Conservation (phyloP, 2,329 filamentous ascomycete species). For the Metarhizium album region DNA sequence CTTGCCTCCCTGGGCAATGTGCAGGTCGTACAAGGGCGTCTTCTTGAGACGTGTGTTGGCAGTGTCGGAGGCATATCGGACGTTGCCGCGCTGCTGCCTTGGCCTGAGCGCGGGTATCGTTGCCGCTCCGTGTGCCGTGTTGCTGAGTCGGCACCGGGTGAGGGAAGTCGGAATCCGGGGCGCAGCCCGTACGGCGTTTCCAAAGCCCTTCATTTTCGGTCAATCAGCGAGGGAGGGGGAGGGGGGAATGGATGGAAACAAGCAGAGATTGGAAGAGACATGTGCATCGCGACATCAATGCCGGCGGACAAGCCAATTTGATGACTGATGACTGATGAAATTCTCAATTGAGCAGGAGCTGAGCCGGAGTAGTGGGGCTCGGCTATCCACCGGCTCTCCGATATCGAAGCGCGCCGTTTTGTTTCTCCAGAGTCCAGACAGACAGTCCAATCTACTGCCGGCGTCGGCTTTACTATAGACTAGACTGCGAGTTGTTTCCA, state of each 20-base stretch:
- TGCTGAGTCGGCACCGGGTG: background rate
- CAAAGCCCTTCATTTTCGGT: slow-evolving; percentile 21
- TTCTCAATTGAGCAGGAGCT: slow-evolving; percentile 9
- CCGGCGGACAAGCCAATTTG: background rate
- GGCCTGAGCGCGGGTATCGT: slow-evolving; percentile 3
- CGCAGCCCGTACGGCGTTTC: slow-evolving; percentile 19
- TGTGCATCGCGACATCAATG: too few relatives aligned
- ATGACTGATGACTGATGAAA: slow-evolving; percentile 8
- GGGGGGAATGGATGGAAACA: slow-evolving; percentile 4
- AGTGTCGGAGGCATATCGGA: slow-evolving; percentile 17
- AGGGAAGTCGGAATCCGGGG: slow-evolving; percentile 14
- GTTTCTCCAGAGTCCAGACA: too few relatives aligned
- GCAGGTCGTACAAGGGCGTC: slow-evolving; percentile 71
- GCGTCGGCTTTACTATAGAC: too few relatives aligned
- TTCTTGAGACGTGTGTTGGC: slow-evolving; percentile 22
- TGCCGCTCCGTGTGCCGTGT: slow-evolving; percentile 10
- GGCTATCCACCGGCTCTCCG: slow-evolving; percentile 16
- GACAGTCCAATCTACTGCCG: background rate
- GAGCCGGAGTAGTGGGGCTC: slow-evolving; percentile 17
- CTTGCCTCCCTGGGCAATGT: slow-evolving; percentile 70
- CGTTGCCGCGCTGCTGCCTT: slow-evolving; percentile 10
- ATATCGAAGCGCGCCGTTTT: slow-evolving; percentile 9
- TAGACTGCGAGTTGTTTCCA: background rate
- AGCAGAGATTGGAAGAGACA: slow-evolving; percentile 1
- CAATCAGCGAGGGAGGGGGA: slow-evolving; percentile 4